phyloP scores from a whole-genome alignment of 371 early-diverging fungal genomes.

The Nematocida sp. region DNA sequence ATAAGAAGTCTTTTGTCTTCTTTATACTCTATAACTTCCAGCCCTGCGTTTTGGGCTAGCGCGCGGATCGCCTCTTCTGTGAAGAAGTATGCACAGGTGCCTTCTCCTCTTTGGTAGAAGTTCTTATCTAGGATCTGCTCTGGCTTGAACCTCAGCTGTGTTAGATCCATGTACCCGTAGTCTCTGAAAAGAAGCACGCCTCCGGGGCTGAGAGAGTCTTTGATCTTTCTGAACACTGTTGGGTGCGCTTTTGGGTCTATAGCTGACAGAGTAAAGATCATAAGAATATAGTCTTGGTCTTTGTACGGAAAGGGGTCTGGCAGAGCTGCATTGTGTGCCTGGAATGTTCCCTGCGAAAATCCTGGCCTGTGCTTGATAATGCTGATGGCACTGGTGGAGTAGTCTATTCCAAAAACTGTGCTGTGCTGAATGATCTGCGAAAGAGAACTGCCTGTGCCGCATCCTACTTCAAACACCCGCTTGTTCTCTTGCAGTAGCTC shows the following conservation, averaged over 20 bases:
- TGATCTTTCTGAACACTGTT: constrained; percentile 27
- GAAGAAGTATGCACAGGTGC: constrained; percentile 67
- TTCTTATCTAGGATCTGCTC: constrained; percentile 72
- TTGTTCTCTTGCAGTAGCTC: constrained; percentile 10
- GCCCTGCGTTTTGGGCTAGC: constrained; percentile 16
- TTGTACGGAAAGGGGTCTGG: neutral
- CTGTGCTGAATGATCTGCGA: neutral
- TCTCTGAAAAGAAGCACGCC: constrained; percentile 72
- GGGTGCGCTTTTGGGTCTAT: constrained; percentile 49
- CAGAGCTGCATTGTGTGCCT: neutral
- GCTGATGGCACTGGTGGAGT: constrained; percentile 33
- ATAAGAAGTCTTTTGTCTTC: constrained; percentile 83
- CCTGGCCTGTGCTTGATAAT: constrained; percentile 28
- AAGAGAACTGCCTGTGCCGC: constrained; percentile 57
- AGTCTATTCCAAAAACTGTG: constrained; percentile 52
- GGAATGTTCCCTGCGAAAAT: neutral
- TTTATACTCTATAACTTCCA: constrained; percentile 73
- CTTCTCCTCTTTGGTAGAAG: constrained; percentile 79
- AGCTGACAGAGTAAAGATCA: constrained; percentile 57
- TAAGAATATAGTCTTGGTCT: constrained; percentile 46
- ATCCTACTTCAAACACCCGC: constrained; percentile 54
- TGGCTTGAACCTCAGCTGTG: constrained; percentile 76
- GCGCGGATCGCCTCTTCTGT: constrained; percentile 17
- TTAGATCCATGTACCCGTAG: constrained; percentile 77
- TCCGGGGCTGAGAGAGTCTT: constrained; percentile 44